A percentile compares a stretch with the other conserved stretches of the same genome.
These are phyloP conservation scores for Plasmodium vivax DNA, from an alignment of 169 alveolate genomes.

Conservation along the genomic window DNA sequence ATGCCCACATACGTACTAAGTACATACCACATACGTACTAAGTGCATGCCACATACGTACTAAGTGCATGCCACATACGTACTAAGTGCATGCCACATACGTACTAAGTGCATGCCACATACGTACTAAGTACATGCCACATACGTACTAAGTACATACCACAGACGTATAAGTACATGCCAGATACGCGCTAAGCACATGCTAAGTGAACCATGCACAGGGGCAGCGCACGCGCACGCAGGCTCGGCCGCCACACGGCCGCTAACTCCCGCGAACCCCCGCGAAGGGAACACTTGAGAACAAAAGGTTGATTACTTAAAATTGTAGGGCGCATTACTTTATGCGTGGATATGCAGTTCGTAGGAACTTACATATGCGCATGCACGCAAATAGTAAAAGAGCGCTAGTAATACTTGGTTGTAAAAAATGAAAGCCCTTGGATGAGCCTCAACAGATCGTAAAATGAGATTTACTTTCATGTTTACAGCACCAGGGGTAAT, in stretches of 20 bases:
- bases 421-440: not conserved
- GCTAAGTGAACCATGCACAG: not conserved
- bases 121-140: not conserved
- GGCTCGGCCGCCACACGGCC: not conserved
- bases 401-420: not conserved
- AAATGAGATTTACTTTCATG: constrained; percentile 50
- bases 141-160: not conserved
- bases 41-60: not conserved
- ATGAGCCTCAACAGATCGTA: constrained; percentile 21
- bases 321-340: not conserved
- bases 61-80: not conserved
- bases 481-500: constrained; percentile 37
- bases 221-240: not conserved
- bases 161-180: not conserved
- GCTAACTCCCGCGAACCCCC: not conserved
- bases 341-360: not conserved
- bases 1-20: not conserved
- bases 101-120: not conserved
- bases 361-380: not conserved
- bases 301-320: not conserved
- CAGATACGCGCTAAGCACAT: not conserved
- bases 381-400: not conserved
- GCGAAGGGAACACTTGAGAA: not conserved
- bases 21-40: not conserved
- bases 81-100: not conserved